A percentile compares a stretch with the other conserved stretches of the same genome.
Conservation (phyloP, 225 moss, liverwort and hornwort species). For the Sphagnum contortum region DNA sequence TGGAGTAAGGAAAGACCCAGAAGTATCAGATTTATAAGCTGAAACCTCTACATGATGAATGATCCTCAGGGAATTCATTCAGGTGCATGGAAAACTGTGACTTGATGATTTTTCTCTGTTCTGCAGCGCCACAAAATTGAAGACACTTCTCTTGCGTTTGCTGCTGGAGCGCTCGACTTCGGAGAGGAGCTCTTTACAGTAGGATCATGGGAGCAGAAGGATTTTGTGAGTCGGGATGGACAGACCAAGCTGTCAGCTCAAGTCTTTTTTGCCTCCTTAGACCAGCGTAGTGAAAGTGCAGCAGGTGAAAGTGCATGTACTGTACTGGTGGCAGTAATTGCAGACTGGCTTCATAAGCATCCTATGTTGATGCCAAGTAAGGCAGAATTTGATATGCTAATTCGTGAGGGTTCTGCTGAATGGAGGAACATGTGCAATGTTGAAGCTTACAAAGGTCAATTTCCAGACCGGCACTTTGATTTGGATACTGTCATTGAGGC, state of each 20-base stretch:
- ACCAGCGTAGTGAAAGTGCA: conserved; percentile 98
- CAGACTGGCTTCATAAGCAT: conserved; percentile 87
- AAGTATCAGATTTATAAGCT: too few relatives aligned
- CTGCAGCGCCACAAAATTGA: conserved; percentile 39
- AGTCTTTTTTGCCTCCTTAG: conserved; percentile 89
- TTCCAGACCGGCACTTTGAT: conserved; percentile 88
- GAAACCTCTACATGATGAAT: too few relatives aligned
- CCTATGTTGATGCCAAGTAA: conserved; percentile 87
- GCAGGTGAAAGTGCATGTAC: conserved; percentile 97
- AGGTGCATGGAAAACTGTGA: too few relatives aligned
- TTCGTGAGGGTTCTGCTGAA: conserved; percentile 89
- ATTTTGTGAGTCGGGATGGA: conserved; percentile 73
- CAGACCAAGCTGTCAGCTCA: conserved; percentile 65
- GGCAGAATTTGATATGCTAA: conserved; percentile 98
- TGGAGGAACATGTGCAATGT: conserved; percentile 95
- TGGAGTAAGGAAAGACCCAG: too few relatives aligned
- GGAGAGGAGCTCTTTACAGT: conserved; percentile 85
- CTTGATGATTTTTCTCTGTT: background rate
- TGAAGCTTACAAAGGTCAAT: conserved; percentile 71
- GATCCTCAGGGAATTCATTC: too few relatives aligned
- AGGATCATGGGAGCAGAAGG: conserved; percentile 91
- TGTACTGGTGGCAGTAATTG: conserved; percentile 87
- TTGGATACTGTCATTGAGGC: conserved; percentile 82
- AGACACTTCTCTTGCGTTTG: conserved; percentile 21
- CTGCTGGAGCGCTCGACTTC: conserved; percentile 34